A percentile compares a stretch with the other conserved stretches of the same genome.
Evolutionary conservation across 805 yeast genomes (phyloP).

Genomic region (Komagataella mondaviorum): DNA sequence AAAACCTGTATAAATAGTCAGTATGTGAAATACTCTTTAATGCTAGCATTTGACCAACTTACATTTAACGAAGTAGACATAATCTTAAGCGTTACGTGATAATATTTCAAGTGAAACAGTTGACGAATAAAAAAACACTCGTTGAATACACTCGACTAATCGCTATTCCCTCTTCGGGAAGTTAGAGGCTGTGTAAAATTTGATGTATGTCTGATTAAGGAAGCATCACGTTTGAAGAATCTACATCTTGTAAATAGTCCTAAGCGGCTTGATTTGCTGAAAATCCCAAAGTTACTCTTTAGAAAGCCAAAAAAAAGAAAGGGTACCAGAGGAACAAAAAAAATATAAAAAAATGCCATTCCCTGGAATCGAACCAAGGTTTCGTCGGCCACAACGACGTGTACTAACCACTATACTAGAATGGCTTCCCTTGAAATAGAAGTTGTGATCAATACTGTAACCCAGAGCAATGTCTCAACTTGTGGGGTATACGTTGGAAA

Average conservation of each 20-base stretch:
- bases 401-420: slow-evolving; percentile 6
- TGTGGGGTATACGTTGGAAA: too few species aligned
- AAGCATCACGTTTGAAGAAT: too few species aligned
- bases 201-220: too few species aligned
- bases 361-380: slow-evolving; percentile 5
- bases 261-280: too few species aligned
- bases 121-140: not conserved
- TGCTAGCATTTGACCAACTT: not conserved
- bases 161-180: not conserved
- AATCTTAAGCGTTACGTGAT: not conserved
- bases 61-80: not conserved
- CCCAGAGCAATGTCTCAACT: too few species aligned
- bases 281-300: too few species aligned
- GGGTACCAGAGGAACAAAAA: not conserved
- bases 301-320: too few species aligned
- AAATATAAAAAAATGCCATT: slow-evolving; percentile 1
- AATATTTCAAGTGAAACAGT: not conserved
- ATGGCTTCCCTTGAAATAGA: not conserved
- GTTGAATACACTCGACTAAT: not conserved
- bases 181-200: not conserved
- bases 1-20: slow-evolving; percentile 37
- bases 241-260: too few species aligned
- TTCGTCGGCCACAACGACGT: slow-evolving; percentile 5
- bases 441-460: not conserved
- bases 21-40: not conserved